A percentile compares a stretch with the other conserved stretches of the same genome.
phyloP scores from a whole-genome alignment of 192 early-diverging fungal genomes.

The Rhizoclosmatium globosum region DNA sequence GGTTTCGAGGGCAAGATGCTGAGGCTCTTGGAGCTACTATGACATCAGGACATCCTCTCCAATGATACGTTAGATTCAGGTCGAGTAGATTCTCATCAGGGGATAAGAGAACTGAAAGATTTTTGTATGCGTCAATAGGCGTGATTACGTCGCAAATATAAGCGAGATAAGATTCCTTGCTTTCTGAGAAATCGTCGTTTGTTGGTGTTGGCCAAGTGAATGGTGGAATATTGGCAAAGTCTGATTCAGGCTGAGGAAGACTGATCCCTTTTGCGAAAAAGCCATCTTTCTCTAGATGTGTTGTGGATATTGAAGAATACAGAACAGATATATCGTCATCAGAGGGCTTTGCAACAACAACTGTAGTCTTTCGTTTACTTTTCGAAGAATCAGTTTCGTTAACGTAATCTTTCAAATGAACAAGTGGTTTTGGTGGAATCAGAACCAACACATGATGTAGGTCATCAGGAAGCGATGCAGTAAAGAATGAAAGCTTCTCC shows the following conservation, averaged over 20 bases:
- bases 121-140: not conserved
- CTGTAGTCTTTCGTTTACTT: not conserved
- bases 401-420: not conserved
- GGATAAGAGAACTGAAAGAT: not conserved
- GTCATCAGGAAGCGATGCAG: too few species aligned
- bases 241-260: not conserved
- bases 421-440: not conserved
- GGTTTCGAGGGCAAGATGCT: not conserved
- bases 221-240: not conserved
- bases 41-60: not conserved
- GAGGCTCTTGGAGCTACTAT: not conserved
- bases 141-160: not conserved
- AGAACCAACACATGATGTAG: not conserved
- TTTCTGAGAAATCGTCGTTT: not conserved
- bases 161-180: not conserved
- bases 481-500: too few species aligned
- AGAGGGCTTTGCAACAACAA: not conserved
- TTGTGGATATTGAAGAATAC: not conserved
- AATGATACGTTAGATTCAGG: not conserved
- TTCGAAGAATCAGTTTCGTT: not conserved
- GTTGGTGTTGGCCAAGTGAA: not conserved
- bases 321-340: not conserved
- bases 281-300: not conserved
- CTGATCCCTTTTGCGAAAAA: not conserved
- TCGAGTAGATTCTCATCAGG: not conserved